Evolutionary conservation across 495 filamentous ascomycete genomes (phyloP).

Genomic region (Xylaria grammica): DNA sequence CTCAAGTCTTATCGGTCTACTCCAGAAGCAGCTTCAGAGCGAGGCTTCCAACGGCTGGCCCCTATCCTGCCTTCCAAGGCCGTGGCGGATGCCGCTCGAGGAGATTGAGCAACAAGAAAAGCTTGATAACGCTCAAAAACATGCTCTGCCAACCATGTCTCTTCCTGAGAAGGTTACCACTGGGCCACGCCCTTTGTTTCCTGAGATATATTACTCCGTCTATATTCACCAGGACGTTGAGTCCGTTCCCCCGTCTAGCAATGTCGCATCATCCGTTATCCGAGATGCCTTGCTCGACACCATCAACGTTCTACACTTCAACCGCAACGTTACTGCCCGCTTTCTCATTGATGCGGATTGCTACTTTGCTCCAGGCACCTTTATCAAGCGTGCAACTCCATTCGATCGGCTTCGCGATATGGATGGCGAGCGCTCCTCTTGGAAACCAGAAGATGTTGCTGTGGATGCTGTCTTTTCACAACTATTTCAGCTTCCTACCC

Average conservation of each 20-base stretch:
- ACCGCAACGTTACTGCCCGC: conserved; percentile 83
- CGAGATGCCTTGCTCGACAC: conserved; percentile 89
- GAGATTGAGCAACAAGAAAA: conserved; percentile 59
- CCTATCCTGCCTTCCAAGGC: conserved; percentile 80
- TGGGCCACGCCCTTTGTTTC: conserved; percentile 79
- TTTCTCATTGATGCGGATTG: conserved; percentile 93
- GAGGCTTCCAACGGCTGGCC: conserved; percentile 76
- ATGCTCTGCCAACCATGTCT: conserved; percentile 72
- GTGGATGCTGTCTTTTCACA: conserved; percentile 98
- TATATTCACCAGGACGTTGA: conserved; percentile 88
- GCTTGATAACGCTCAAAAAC: conserved; percentile 66
- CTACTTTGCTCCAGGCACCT: conserved; percentile 86
- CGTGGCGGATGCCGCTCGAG: conserved; percentile 68
- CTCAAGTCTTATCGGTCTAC: conserved; percentile 73
- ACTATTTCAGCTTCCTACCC: conserved; percentile 81
- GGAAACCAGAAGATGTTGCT: conserved; percentile 98
- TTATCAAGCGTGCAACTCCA: conserved; percentile 88
- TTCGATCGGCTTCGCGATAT: conserved; percentile 88
- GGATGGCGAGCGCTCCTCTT: conserved; percentile 69
- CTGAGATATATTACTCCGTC: conserved; percentile 92
- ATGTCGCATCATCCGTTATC: conserved; percentile 79
- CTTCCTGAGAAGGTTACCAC: conserved; percentile 76
- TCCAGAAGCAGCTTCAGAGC: conserved; percentile 82
- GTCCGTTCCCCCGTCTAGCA: conserved; percentile 79
- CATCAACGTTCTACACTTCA: conserved; percentile 92